Evolutionary conservation across 306 rosid species (phyloP).

Genomic region (Pyrus betulifolia): DNA sequence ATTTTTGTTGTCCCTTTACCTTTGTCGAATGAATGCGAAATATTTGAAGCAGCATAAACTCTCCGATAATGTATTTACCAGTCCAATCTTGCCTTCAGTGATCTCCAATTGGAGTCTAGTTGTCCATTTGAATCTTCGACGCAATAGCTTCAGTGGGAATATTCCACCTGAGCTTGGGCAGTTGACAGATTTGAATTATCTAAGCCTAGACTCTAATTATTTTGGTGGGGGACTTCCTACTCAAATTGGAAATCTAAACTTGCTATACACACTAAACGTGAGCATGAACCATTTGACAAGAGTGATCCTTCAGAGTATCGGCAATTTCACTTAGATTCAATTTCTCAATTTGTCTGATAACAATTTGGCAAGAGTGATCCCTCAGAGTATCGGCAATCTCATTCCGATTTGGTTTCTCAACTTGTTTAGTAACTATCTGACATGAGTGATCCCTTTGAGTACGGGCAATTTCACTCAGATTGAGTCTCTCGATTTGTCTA

Average conservation of each 20-base stretch:
- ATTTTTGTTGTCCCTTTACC: no score
- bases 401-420: accelerated
- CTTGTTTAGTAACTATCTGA: no score
- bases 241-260: constrained; percentile 23
- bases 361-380: background rate
- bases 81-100: constrained; percentile 34
- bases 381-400: no score
- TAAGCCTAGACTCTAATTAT: constrained; percentile 28
- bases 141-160: constrained; percentile 32
- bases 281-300: background rate
- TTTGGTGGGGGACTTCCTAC: constrained; percentile 24
- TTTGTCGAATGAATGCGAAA: no score
- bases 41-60: no score
- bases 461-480: no score
- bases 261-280: constrained; percentile 29
- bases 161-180: constrained; percentile 35
- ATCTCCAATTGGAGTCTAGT: constrained; percentile 47
- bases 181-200: constrained; percentile 16
- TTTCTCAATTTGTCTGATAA: no score
- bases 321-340: no score
- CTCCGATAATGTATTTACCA: constrained; percentile 30
- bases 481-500: no score
- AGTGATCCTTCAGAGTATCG: accelerated
- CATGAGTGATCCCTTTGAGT: no score
- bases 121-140: constrained; percentile 37